Evolutionary conservation across 73 alveolate species (phyloP).

Genomic region (Symbiodinium natans): DNA sequence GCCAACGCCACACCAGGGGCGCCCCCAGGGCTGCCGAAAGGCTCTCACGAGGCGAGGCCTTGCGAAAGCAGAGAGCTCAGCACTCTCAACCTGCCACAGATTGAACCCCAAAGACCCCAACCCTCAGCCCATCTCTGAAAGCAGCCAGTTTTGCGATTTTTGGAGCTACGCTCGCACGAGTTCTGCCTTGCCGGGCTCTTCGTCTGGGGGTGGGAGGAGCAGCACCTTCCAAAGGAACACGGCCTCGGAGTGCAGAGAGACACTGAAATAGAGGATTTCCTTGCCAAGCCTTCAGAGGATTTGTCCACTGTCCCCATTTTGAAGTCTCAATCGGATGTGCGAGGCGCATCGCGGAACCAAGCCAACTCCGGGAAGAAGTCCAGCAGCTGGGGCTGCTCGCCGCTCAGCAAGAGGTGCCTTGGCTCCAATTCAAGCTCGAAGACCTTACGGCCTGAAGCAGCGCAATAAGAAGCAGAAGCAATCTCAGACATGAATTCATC

Average conservation of each 20-base stretch:
- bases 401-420: constrained; percentile 46
- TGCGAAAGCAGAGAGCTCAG: too few species aligned
- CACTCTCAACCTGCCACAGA: too few species aligned
- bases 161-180: too few species aligned
- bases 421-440: too few species aligned
- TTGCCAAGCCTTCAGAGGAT: too few species aligned
- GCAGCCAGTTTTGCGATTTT: too few species aligned
- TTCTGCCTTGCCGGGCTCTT: constrained; percentile 30
- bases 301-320: too few species aligned
- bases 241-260: constrained; percentile 21
- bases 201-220: constrained; percentile 49
- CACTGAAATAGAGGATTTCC: too few species aligned
- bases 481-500: not conserved
- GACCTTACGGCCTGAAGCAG: too few species aligned
- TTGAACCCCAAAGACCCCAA: too few species aligned
- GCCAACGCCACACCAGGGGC: constrained; percentile 11
- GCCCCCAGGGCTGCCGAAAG: not conserved
- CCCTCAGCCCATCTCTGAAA: too few species aligned
- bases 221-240: constrained; percentile 70
- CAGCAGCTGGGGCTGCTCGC: constrained; percentile 56
- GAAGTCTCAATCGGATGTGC: not conserved
- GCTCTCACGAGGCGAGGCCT: not conserved
- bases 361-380: constrained; percentile 79
- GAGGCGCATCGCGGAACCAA: constrained; percentile 43
- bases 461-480: not conserved